Evolutionary conservation across 805 yeast species (phyloP).

Genomic region (Blastobotrys mokoenaii): DNA sequence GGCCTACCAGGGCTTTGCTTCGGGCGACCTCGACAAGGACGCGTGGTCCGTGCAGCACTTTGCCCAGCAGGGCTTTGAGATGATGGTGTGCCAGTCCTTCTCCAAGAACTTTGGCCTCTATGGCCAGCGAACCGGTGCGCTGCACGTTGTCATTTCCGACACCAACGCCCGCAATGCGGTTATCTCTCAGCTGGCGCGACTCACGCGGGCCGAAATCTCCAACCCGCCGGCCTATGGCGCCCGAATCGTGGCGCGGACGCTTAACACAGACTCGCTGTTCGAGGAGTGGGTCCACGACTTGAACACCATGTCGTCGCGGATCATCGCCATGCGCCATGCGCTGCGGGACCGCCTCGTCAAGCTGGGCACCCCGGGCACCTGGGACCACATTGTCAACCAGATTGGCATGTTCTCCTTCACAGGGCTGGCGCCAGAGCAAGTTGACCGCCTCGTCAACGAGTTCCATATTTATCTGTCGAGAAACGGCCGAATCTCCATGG

Average conservation of each 20-base stretch:
- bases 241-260: conserved; percentile 70
- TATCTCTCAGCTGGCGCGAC: conserved; percentile 62
- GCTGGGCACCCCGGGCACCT: conserved; percentile 75
- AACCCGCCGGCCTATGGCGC: conserved; percentile 97
- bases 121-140: conserved; percentile 95
- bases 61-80: conserved; percentile 43
- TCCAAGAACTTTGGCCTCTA: conserved; percentile 96
- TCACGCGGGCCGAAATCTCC: conserved; percentile 79
- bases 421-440: conserved; percentile 73
- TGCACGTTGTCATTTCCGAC: conserved; percentile 54
- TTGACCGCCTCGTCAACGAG: conserved; percentile 59
- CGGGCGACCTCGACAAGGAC: conserved; percentile 76
- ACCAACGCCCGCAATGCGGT: conserved; percentile 46
- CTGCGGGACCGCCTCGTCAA: conserved; percentile 52
- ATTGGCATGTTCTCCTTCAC: conserved; percentile 97
- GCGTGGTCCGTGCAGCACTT: conserved; percentile 70
- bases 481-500: conserved; percentile 87
- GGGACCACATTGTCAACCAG: conserved; percentile 88
- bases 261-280: conserved; percentile 58
- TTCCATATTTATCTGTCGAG: conserved; percentile 77
- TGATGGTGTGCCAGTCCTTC: conserved; percentile 85
- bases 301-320: conserved; percentile 79
- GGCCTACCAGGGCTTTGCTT: conserved; percentile 96
- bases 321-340: conserved; percentile 64
- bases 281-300: conserved; percentile 80